Conservation (phyloP, 1,284 basidiomycete genomes). For the Trichosporon sp. region DNA sequence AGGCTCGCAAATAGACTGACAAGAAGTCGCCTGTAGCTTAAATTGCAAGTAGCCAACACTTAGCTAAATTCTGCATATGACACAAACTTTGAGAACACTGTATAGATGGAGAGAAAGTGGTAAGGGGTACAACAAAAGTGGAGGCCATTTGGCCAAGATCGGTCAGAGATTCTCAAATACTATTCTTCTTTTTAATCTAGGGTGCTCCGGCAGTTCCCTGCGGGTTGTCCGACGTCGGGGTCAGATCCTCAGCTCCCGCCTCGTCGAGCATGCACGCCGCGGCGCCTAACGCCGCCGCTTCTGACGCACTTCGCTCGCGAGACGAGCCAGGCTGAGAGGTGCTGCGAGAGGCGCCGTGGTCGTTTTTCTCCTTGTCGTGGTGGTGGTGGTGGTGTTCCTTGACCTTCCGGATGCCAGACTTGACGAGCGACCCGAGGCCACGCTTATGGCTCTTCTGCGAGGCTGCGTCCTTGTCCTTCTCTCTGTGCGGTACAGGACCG, state of each 20-base stretch:
- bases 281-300: background rate
- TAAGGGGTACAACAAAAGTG: too few species aligned
- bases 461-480: background rate
- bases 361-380: background rate
- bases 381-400: background rate
- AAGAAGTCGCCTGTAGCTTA: too few species aligned
- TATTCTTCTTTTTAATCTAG: too few species aligned
- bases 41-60: too few species aligned
- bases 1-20: conserved; percentile 16
- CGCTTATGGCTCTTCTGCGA: background rate
- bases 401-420: background rate
- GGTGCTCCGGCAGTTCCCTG: too few species aligned
- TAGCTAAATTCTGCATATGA: too few species aligned
- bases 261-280: background rate
- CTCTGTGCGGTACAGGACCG: background rate
- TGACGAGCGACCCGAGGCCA: background rate
- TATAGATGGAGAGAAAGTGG: too few species aligned
- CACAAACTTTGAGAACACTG: too few species aligned
- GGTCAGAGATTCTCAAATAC: too few species aligned
- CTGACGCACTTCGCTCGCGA: background rate
- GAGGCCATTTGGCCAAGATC: too few species aligned
- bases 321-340: background rate
- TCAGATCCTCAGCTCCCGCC: background rate
- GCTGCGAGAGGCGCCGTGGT: background rate
- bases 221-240: background rate